Percentiles rank a stretch among this genome's conserved stretches.
phyloP scores from a whole-genome alignment of 305 asterid species.

The Fraxinus sp. region DNA sequence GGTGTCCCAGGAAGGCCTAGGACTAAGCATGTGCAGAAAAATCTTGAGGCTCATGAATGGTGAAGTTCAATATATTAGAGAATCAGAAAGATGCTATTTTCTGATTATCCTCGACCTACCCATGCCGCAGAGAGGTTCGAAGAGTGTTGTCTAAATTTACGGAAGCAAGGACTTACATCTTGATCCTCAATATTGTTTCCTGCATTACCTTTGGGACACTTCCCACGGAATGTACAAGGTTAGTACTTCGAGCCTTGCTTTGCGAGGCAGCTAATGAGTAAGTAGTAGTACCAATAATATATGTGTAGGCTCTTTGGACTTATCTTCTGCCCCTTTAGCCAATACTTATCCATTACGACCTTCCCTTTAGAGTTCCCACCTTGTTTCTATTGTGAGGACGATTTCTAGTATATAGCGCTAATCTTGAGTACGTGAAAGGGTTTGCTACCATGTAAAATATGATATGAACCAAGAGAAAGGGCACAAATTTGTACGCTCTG shows the following conservation, averaged over 20 bases:
- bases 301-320: neutral
- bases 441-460: neutral
- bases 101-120: slow-evolving; percentile 57
- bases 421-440: neutral
- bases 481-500: neutral
- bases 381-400: neutral
- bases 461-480: neutral
- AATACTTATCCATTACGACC: neutral
- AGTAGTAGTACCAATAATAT: neutral
- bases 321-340: neutral
- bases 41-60: slow-evolving; percentile 80
- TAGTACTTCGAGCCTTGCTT: neutral
- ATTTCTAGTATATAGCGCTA: neutral
- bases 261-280: neutral
- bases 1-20: slow-evolving; percentile 74
- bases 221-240: neutral
- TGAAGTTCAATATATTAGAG: slow-evolving; percentile 79
- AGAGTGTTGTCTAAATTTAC: slow-evolving; percentile 23
- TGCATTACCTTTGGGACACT: neutral
- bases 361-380: neutral
- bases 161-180: neutral
- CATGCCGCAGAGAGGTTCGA: slow-evolving; percentile 31
- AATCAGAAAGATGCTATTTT: slow-evolving; percentile 68
- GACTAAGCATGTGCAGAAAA: slow-evolving; percentile 67
- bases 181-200: neutral